Base-by-base conservation (phyloP, 495 filamentous ascomycete species). In the Clavariopsis aquatica region DNA sequence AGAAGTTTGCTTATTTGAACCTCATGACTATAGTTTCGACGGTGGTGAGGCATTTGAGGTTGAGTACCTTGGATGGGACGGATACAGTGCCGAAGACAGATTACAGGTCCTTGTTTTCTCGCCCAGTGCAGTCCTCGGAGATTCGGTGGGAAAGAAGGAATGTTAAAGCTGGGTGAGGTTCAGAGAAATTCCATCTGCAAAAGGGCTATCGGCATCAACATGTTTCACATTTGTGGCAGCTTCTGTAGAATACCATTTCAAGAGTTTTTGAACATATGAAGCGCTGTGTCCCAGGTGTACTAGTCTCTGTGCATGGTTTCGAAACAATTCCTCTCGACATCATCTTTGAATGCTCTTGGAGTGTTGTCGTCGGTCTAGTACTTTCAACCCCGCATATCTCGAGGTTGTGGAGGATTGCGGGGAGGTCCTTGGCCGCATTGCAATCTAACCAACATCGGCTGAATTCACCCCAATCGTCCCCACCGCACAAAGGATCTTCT, bases 1-100 rank as follows among this genome's bases (percentile, higher is more conserved):
- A 85, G 70, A 78, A 82, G 53, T 85, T 83, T 57, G 82, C 82
- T 31, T 84, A 85, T 65, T 73, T 82, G 20, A 81, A 85, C 43
- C 73, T 84, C 53, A 74, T 72, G 31, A 75, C 78, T 15, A 81
- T 85, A 34, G 68, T 78, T 23, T 77, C 79, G 8, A 76, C 78
- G 1, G 59, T 85, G 68, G 78, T 83, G 29, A 74, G 78, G 49
- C 53, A 78, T 17, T 78, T 83, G 78, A 78, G 59, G 78, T 82
- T 57, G 62, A 65, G 56, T 75, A 74, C 26, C 31, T 45, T 77
- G 31, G 68, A 75, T 20, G 69, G 65, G 28, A 60, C 60, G 49
- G 54, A 69, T n/a, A 69, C 52, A 13, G 72, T 83, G 34, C 79
- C 79, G 17, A 76, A 77, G 6, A 84, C 81, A 26, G 82, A 84